phyloP scores from a whole-genome alignment of 257 asterid species.

The Solanum etuberosum region DNA sequence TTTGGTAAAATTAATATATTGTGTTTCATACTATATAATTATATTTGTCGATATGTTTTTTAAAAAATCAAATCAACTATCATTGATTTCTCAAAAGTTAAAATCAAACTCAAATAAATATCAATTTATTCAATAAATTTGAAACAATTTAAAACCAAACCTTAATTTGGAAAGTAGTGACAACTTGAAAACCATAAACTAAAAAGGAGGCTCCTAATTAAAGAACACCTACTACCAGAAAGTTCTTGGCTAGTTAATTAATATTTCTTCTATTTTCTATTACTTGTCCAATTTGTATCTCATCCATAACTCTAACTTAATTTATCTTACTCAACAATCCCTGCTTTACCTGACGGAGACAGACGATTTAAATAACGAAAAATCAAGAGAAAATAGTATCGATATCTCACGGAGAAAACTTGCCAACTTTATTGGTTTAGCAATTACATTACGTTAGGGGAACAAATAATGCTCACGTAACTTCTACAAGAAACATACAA shows the following conservation, averaged over 20 bases:
- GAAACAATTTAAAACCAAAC: background rate
- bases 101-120: background rate
- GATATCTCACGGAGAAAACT: background rate
- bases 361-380: too few relatives aligned
- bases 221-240: background rate
- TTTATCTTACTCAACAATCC: background rate
- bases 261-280: background rate
- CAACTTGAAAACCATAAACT: background rate
- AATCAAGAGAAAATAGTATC: too few relatives aligned
- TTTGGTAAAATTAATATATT: background rate
- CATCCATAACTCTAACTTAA: too few relatives aligned
- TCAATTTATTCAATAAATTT: background rate
- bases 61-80: background rate
- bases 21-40: background rate
- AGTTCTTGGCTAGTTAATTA: background rate
- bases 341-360: background rate
- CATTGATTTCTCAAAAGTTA: background rate
- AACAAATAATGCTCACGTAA: background rate
- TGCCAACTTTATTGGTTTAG: background rate
- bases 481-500: background rate
- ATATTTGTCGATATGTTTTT: background rate
- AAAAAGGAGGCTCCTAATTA: background rate
- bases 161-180: background rate
- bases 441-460: background rate
- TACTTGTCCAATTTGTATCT: background rate